These are phyloP conservation scores for Theobroma grandiflorum DNA, from an alignment of 441 rosid species.

Conservation along the genomic window DNA sequence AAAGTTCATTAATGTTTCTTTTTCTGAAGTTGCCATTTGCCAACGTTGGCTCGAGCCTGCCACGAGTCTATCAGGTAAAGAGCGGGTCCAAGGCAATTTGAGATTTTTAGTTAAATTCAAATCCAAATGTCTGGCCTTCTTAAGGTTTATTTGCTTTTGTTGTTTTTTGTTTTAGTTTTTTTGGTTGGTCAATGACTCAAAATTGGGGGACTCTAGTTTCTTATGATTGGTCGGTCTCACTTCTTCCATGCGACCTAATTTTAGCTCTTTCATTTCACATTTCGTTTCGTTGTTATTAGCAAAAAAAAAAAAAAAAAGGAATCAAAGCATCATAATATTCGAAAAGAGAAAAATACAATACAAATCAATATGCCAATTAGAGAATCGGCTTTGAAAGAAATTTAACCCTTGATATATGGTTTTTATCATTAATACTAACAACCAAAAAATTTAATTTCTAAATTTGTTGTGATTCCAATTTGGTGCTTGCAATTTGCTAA, in stretches of 20 bases:
- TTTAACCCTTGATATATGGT: too few relatives aligned
- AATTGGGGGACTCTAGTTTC: background rate
- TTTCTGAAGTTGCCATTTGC: background rate
- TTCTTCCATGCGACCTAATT: background rate
- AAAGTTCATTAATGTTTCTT: too few relatives aligned
- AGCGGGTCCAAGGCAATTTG: background rate
- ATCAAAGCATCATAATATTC: background rate
- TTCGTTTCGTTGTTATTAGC: background rate
- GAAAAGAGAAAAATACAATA: background rate
- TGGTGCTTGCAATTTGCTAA: background rate
- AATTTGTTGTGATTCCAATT: background rate
- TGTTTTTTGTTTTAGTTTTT: background rate
- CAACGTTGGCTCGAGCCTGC: constrained; percentile 11
- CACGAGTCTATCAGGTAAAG: background rate
- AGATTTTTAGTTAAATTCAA: background rate
- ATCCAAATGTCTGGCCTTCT: background rate
- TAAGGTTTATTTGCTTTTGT: background rate
- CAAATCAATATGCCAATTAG: too few relatives aligned
- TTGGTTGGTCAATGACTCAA: background rate
- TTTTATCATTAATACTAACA: too few relatives aligned
- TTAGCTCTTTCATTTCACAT: background rate
- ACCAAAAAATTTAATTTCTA: background rate
- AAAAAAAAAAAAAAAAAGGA: background rate
- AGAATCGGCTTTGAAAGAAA: too few relatives aligned
- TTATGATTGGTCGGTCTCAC: background rate